Evolutionary conservation across 495 filamentous ascomycete genomes (phyloP).

Genomic region (Tetracladium marchalianum): DNA sequence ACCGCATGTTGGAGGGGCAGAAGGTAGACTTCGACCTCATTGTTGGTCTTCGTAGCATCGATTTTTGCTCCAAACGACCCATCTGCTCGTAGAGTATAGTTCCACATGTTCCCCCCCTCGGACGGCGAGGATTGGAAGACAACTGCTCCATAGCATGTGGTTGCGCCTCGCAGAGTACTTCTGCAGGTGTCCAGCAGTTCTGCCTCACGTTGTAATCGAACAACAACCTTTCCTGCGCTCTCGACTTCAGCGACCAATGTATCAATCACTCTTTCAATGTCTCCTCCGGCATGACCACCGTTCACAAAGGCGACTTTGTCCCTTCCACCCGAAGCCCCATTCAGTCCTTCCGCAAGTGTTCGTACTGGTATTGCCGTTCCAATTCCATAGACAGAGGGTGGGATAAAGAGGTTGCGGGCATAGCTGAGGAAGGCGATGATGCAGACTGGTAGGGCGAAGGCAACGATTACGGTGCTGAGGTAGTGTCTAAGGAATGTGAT

Average conservation of each 20-base stretch:
- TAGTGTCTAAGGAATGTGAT: constrained; percentile 57
- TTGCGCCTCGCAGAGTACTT: constrained; percentile 59
- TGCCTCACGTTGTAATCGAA: constrained; percentile 37
- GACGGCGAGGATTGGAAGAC: constrained; percentile 62
- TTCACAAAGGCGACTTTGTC: constrained; percentile 73
- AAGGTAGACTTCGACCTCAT: constrained; percentile 63
- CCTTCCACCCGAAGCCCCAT: constrained; percentile 35
- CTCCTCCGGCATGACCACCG: constrained; percentile 56
- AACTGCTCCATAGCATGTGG: constrained; percentile 63
- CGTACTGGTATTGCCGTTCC: constrained; percentile 44
- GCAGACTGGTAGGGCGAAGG: constrained; percentile 60
- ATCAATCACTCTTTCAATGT: constrained; percentile 63
- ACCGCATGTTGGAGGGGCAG: constrained; percentile 71
- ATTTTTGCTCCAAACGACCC: constrained; percentile 49
- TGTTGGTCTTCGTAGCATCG: constrained; percentile 44
- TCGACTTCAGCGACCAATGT: constrained; percentile 34
- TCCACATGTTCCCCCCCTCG: constrained; percentile 67
- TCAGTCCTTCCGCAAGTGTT: constrained; percentile 48
- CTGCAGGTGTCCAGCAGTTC: constrained; percentile 52
- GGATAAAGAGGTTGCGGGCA: constrained; percentile 58
- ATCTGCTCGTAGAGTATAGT: constrained; percentile 74
- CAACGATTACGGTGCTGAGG: constrained; percentile 52
- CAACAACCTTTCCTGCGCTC: constrained; percentile 43
- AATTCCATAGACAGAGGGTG: constrained; percentile 59
- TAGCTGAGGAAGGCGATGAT: constrained; percentile 59